Evolutionary conservation across 441 rosid species (phyloP), one percentile per base, ranked within the genome.

Genomic region (Dalechampia spathulata): DNA sequence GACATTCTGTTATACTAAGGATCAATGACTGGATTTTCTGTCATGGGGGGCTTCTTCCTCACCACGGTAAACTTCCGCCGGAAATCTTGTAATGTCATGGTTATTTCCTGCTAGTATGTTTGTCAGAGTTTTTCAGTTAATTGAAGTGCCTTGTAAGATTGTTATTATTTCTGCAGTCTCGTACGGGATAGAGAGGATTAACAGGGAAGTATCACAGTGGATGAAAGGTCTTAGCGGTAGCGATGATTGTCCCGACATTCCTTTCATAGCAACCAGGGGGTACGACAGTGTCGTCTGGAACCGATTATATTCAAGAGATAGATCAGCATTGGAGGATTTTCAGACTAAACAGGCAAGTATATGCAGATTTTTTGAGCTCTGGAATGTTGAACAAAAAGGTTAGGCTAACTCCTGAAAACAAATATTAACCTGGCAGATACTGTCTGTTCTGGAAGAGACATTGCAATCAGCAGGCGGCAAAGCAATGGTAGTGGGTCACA

Each of bases 401-500:
- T n/a, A n/a, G n/a, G n/a, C n/a, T n/a, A n/a, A n/a, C n/a, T n/a
- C n/a, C n/a, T n/a, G n/a, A n/a, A n/a, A n/a, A n/a, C n/a, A 30
- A 3, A 8, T 30, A 30, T 30, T 30, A 30, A 3, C 23, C 65
- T 14, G 49, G 39, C 83, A 88, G 95, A 73, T 84, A 74, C 67
- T 73, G 61, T 68, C 72, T 15, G 55, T 78, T 65, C 94, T 92
- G 22, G 63, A 57, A 37, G 87, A 85, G 60, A 85, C 99, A 28
- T 78, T 89, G 59, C 73, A 67, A 61, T 75, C 85, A 15, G 60
- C 82, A 13, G 87, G 79, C 53, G 96, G 94, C 9, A 89, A 83
- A 74, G 90, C 80, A 13, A 86, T 92, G 95, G 96, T 92, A 61
- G 96, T 92, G 10, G 96, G 96, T n/a, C 98, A 88, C 73, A 92